phyloP scores from a whole-genome alignment of 305 asterid species.

The Fraxinus floribunda region DNA sequence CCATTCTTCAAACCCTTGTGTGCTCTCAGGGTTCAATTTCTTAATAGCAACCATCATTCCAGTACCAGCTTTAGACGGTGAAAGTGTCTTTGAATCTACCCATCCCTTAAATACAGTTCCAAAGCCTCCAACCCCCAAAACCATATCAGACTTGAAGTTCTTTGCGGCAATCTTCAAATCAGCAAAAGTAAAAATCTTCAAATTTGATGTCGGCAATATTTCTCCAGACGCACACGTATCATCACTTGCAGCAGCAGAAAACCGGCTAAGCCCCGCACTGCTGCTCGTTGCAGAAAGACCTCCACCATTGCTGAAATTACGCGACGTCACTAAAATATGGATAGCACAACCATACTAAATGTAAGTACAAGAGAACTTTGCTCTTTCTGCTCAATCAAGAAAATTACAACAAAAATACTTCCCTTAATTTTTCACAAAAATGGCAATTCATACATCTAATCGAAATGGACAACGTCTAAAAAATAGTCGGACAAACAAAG shows the following conservation, averaged over 20 bases:
- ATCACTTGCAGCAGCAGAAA: conserved; percentile 50
- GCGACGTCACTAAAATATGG: not conserved
- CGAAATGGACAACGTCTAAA: not conserved
- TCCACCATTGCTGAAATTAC: conserved; percentile 49
- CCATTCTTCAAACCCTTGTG: conserved; percentile 88
- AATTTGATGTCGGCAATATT: conserved; percentile 48
- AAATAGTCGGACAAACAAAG: not conserved
- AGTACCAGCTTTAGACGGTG: conserved; percentile 51
- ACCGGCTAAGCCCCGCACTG: conserved; percentile 61
- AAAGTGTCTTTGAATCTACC: conserved; percentile 71
- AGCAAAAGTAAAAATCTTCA: conserved; percentile 55
- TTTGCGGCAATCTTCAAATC: conserved; percentile 64
- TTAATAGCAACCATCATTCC: conserved; percentile 86
- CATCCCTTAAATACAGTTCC: conserved; percentile 93
- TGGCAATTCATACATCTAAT: not conserved
- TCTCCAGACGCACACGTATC: conserved; percentile 44
- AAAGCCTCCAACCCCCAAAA: conserved; percentile 80
- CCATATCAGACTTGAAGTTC: conserved; percentile 66
- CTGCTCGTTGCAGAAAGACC: conserved; percentile 53
- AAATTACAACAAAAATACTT: not conserved
- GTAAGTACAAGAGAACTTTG: not conserved
- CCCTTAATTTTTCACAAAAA: not conserved
- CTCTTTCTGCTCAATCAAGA: not conserved
- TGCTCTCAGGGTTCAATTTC: conserved; percentile 70
- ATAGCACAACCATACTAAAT: not conserved